These are phyloP conservation scores for Aspergillus neotritici DNA, from an alignment of 2,329 filamentous ascomycete species.

Conservation along the genomic window DNA sequence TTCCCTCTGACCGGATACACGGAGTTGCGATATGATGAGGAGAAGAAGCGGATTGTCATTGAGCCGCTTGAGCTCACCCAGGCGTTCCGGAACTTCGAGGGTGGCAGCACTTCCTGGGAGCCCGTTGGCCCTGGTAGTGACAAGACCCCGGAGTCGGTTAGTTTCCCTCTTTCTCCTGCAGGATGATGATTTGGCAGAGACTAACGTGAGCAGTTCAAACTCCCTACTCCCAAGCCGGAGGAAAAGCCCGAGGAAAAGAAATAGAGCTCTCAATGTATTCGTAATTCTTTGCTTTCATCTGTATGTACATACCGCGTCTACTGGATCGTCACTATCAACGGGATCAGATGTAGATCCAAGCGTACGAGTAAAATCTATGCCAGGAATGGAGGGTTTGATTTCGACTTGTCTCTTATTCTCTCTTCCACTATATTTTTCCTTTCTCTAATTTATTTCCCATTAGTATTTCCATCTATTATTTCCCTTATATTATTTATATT, in stretches of 20 bases:
- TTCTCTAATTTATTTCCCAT: too few relatives aligned
- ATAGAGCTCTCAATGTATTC: slow-evolving; percentile 48
- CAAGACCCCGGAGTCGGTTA: slow-evolving; percentile 65
- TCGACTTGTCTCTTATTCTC: too few relatives aligned
- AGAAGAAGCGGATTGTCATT: slow-evolving; percentile 99
- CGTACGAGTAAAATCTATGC: too few relatives aligned
- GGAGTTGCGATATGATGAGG: slow-evolving; percentile 95
- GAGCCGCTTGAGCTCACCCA: slow-evolving; percentile 97
- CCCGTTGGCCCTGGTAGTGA: slow-evolving; percentile 67
- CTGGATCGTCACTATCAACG: slow-evolving; percentile 17
- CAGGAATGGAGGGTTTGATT: too few relatives aligned
- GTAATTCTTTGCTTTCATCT: slow-evolving; percentile 30
- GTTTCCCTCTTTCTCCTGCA: slow-evolving; percentile 24
- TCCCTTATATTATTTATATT: not conserved
- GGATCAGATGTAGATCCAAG: not conserved
- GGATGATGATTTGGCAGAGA: not conserved
- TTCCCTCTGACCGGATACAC: slow-evolving; percentile 98
- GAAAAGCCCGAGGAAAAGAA: slow-evolving; percentile 90
- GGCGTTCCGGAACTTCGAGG: slow-evolving; percentile 97
- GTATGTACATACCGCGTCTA: slow-evolving; percentile 35
- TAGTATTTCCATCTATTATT: not conserved
- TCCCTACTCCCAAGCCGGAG: slow-evolving; percentile 93
- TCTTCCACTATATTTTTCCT: too few relatives aligned
- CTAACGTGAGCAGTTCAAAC: slow-evolving; percentile 62
- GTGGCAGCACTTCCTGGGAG: slow-evolving; percentile 68